Evolutionary conservation across 164 flowering plant species (phyloP), one percentile per base, ranked within the genome.

Genomic region (Kingdonia uniflora): DNA sequence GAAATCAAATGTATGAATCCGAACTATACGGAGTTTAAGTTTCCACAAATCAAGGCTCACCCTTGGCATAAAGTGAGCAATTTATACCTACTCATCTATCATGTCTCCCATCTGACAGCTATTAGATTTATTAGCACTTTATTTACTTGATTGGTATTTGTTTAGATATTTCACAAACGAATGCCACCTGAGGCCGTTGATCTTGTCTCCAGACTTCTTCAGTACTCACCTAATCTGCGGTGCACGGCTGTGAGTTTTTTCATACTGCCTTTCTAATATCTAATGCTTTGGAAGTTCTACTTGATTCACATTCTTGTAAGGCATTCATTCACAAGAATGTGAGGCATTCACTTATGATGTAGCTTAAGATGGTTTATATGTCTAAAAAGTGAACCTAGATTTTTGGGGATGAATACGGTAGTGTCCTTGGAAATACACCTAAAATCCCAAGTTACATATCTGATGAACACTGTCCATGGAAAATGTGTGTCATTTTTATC

Each of bases 1-100:
- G 88, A 82, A 69, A 80, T 82, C 61, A 82, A 82, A 63, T 82
- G 88, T 51, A 82, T 82, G 88, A 82, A 82, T 58, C 88, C 85
- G 0, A 77, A 82, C 68, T 82, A 82, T 49, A 82, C 82, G 12
- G 88, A 82, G 65, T 81, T 71, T 51, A 79, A 77, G 48, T 81
- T 76, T 56, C 81, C 87, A 24, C 83, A 80, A 62, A 80, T 80
- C 70, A 80, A 80, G 66, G 80, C 82, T 65, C 85, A 78, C 43
- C 87, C 84, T 2, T 81, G 87, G 85, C 82, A 82, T 67, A 80
- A 82, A 52, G 83, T 82, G 55, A 74, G 75, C 57, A 23, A 11
- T 26, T 19, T 54, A 39, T 8, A 33, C 22, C 20, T 52, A 38
- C 8, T 29, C 8, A 29, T 29, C 35, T 29, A 29, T 29, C 22